Conservation (phyloP, 2,329 filamentous ascomycete species). For the Blastomyces emzantsi region DNA sequence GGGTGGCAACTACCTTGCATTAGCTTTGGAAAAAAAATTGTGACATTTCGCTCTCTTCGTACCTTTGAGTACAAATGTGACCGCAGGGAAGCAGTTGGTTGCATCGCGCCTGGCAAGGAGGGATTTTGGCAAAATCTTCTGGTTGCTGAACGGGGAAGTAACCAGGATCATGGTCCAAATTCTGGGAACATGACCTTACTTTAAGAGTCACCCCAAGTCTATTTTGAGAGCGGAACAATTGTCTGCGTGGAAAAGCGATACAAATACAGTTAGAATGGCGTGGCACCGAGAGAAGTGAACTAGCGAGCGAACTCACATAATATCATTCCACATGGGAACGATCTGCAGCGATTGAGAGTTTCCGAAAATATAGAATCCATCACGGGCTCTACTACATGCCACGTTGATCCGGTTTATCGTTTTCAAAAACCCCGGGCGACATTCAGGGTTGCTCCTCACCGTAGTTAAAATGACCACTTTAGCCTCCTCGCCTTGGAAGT, state of each 20-base stretch:
- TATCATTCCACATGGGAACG: slow-evolving; percentile 24
- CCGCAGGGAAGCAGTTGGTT: slow-evolving; percentile 20
- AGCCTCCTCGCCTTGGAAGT: slow-evolving; percentile 31
- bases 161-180: slow-evolving; percentile 15
- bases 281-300: neutral
- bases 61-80: slow-evolving; percentile 16
- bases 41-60: neutral
- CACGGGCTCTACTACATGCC: slow-evolving; percentile 24
- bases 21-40: slow-evolving; percentile 1
- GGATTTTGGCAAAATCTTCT: slow-evolving; percentile 19
- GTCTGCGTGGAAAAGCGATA: slow-evolving; percentile 2
- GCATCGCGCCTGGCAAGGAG: slow-evolving; percentile 19
- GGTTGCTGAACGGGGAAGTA: slow-evolving; percentile 15
- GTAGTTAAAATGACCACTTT: slow-evolving; percentile 27
- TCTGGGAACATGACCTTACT: slow-evolving; percentile 20
- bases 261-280: neutral
- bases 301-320: slow-evolving; percentile 16
- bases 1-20: slow-evolving; percentile 17
- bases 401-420: slow-evolving; percentile 30
- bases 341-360: slow-evolving; percentile 20
- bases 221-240: slow-evolving; percentile 16
- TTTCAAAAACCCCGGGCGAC: slow-evolving; percentile 24
- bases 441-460: slow-evolving; percentile 25
- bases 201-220: slow-evolving; percentile 20
- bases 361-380: slow-evolving; percentile 28